Evolutionary conservation across 805 yeast species (phyloP), one percentile per base, ranked within the genome.

Genomic region (Ogataea haglerorum): DNA sequence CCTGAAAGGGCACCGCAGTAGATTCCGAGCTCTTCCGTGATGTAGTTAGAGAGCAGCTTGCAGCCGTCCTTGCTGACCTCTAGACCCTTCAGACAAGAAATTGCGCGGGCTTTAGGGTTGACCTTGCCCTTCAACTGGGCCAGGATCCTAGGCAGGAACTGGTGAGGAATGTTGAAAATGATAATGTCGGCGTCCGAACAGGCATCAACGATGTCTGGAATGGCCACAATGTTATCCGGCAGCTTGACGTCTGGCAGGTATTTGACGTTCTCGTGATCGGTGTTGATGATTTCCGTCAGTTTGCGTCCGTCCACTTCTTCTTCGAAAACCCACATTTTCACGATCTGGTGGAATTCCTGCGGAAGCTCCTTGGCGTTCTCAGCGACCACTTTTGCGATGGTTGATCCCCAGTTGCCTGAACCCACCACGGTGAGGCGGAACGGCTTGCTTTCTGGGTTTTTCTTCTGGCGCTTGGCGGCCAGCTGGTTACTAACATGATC

Each of bases 341-440:
- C 97, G 41, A 76, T 69, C 46, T 68, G 69, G 45, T 78, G 73
- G 64, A 93, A 93, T 56, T 86, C 67, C 27, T 78, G 73, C 28
- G 90, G 82, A 65, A 87, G 76, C 48, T 76, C 77, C 14, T 72
- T 73, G 30, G 90, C 72, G 64, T 89, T 90, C 66, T 93, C 98
- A 27, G 97, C 89, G 19, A 89, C 82, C 32, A 91, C 88, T 64
- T 93, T 91, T 48, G 98, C 97, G 40, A 93, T 89, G 14, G 98
- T 91, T 27, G 96, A 88, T 50, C 99, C 99, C 87, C 99, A 91
- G 68, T 91, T 91, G 61, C 98, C 99, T 22, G 97, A 89, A 30
- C 99, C 99, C 50, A 93, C 81, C 40, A 89, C 87, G 29, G 89
- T 72, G 30, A 82, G 73, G 56, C 71, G 76, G 67, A 70, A 80